Evolutionary conservation across 108 stramenopile genomes (phyloP).

Genomic region (Pseudonitzschia multiseries): DNA sequence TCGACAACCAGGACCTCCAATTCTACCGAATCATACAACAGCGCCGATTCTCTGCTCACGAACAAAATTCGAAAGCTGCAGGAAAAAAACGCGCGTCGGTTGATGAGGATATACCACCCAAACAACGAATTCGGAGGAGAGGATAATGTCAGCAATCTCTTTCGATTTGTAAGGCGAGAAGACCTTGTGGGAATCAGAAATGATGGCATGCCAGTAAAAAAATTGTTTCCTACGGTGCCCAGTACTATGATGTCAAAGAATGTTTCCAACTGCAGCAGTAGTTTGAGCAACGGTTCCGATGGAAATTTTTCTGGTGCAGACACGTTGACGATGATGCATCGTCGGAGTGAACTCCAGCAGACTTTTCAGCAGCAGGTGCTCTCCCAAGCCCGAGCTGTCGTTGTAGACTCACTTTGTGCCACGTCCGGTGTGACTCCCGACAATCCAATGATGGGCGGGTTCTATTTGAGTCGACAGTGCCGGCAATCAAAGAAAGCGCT

Average conservation of each 20-base stretch:
- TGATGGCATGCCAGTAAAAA: not conserved
- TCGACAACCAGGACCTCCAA: not conserved
- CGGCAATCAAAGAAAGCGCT: too few species aligned
- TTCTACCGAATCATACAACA: not conserved
- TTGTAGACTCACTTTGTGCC: not conserved
- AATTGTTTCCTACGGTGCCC: not conserved
- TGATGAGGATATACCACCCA: slow-evolving; percentile 24
- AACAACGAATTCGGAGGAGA: not conserved
- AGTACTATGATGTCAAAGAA: not conserved
- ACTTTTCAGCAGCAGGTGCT: not conserved
- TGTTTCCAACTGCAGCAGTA: not conserved
- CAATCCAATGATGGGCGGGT: too few species aligned
- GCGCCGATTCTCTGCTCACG: slow-evolving; percentile 5
- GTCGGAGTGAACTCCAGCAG: not conserved
- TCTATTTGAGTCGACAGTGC: too few species aligned
- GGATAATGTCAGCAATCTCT: slow-evolving; percentile 22
- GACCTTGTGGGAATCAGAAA: slow-evolving; percentile 12
- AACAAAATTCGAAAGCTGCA: slow-evolving; percentile 31
- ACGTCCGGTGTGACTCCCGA: not conserved
- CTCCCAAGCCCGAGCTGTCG: not conserved
- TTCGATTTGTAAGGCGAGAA: slow-evolving; percentile 25
- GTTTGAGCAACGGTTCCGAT: not conserved
- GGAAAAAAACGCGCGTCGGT: slow-evolving; percentile 30
- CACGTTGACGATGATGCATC: not conserved
- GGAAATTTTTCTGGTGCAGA: not conserved